phyloP scores from a whole-genome alignment of 805 yeast genomes.

The Maudiozyma serrabonitensis region DNA sequence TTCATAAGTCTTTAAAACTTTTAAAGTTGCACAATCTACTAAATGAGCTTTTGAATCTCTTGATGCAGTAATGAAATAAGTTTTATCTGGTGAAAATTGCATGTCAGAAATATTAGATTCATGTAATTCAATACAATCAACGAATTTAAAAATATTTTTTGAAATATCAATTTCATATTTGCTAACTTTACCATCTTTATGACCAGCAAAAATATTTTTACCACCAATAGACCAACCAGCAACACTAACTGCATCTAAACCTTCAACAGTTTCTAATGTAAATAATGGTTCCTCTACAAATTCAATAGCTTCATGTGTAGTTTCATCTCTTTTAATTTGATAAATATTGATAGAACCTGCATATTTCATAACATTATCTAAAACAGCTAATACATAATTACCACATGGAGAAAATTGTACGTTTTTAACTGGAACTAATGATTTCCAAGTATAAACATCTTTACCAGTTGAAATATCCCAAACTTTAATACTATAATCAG shows the following conservation, averaged over 20 bases:
- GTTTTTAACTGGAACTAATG: constrained; percentile 81
- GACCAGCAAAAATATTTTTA: constrained; percentile 71
- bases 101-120: constrained; percentile 75
- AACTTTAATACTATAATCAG: constrained; percentile 75
- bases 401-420: constrained; percentile 78
- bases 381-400: constrained; percentile 57
- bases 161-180: constrained; percentile 45
- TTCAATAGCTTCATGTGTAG: constrained; percentile 23
- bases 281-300: constrained; percentile 45
- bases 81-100: constrained; percentile 77
- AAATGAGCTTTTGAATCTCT: constrained; percentile 81
- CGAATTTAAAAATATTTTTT: constrained; percentile 42
- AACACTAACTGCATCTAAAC: constrained; percentile 56
- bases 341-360: constrained; percentile 67
- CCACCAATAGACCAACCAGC: constrained; percentile 84
- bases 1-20: constrained; percentile 60
- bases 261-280: constrained; percentile 50
- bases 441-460: constrained; percentile 59
- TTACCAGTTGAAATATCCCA: constrained; percentile 81
- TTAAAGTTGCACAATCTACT: constrained; percentile 67
- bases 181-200: constrained; percentile 75
- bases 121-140: constrained; percentile 55
- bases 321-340: constrained; percentile 41
- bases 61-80: constrained; percentile 87
- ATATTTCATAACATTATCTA: constrained; percentile 89